Evolutionary conservation across 1,284 basidiomycete genomes (phyloP), one percentile per base, ranked within the genome.

Genomic region (Tetrapyrgos nigripes): DNA sequence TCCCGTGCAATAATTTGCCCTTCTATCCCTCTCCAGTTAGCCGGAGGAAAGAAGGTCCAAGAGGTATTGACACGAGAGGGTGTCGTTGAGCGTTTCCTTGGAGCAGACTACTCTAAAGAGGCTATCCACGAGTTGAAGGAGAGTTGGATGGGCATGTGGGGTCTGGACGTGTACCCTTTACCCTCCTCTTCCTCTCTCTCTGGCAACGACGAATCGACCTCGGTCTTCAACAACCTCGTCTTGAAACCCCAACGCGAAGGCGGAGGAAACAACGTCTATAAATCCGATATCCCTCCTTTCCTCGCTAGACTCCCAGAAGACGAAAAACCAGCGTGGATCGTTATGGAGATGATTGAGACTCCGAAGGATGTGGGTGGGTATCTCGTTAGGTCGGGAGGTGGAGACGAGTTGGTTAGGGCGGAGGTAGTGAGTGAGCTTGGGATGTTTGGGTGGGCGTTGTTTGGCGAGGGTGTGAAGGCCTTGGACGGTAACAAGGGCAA

Each of bases 171-270:
- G n/a, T n/a, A n/a, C n/a, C n/a, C n/a, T n/a, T n/a, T n/a, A n/a
- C n/a, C n/a, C n/a, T n/a, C n/a, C n/a, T n/a, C n/a, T n/a, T 37
- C 92, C 92, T 0, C 76, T 79, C n/a, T 72, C 76, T 3, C n/a
- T n/a, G n/a, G n/a, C n/a, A n/a, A n/a, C n/a, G n/a, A n/a, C n/a
- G n/a, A n/a, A 66, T 80, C 11, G 80, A 87, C 0, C 68, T 78
- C 3, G 76, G n/a, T n/a, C n/a, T n/a, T n/a, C n/a, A n/a, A n/a
- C n/a, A n/a, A 81, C 13, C 88, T 93, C 47, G 97, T 98, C 2
- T 82, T 98, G 50, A 98, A 99, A 73, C 97, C 97, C 0, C 96
- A 98, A 73, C 85, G 96, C 19, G 94, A 99, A 78, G 97, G 97
- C 4, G 97, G 97, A 0, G 97, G 97, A 3, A 97, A 99, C 73